Base-by-base conservation (phyloP, 305 asterid genomes). In the Solanum hybrid region DNA sequence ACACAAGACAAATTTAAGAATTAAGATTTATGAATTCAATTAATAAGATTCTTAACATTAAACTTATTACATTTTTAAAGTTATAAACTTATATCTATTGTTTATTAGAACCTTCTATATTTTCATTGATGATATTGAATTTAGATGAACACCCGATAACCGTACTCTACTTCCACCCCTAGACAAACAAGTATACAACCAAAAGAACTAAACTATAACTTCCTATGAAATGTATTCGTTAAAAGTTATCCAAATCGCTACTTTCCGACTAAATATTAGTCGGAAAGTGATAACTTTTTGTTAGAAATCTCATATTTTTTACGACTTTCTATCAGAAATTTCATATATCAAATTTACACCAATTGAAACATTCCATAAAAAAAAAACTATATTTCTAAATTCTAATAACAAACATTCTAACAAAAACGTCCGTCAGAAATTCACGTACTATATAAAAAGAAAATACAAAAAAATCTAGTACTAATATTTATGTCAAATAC, bases 61-160 rank as follows among this genome's bases (percentile, higher is more conserved):
- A 68, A n/a, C 3, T 61, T 68, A 68, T 68, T 9, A 68, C 6
- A 61, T n/a, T n/a, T 68, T n/a, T 7, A n/a, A 68, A 68, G 6
- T n/a, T n/a, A 68, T 9, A 68, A 68, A 9, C 2, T 65, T 4
- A 65, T 65, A 22, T n/a, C 13, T n/a, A 9, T 17, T 17, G 1
- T 3, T 57, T 57, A n/a, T 4, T 68, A 68, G 3, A 68, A 68
- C 5, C 70, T 68, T 68, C 0, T 68, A 24, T 68, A n/a, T 68
- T 24, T n/a, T 0, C 1, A 1, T 24, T 1, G 10, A 68, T 10
- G 1, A 10, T 68, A 10, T 68, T 68, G 1, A n/a, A 68, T n/a
- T n/a, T 0, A 68, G 0, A n/a, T 68, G 29, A n/a, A 68, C 3
- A 0, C 7, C 0, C 2, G 6, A 68, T 10, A 68, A 68, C 1